phyloP scores from a whole-genome alignment of 2,329 filamentous ascomycete genomes.

The Alternaria arbusti region DNA sequence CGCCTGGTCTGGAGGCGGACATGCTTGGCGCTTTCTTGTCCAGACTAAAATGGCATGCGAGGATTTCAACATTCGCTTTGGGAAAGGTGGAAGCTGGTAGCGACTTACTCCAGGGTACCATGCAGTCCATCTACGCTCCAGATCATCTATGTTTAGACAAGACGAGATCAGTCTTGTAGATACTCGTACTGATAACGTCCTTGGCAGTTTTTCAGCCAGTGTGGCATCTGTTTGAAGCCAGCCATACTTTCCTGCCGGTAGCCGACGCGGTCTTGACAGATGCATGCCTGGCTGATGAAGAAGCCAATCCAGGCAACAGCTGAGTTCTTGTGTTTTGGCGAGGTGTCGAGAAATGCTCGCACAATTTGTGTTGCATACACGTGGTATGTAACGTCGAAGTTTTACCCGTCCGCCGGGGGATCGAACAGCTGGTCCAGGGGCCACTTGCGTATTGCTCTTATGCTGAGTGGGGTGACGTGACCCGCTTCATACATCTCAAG shows the following conservation, averaged over 20 bases:
- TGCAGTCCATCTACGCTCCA: neutral
- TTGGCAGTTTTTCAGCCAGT: neutral
- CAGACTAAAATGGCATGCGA: neutral
- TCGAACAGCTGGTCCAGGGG: conserved; percentile 41
- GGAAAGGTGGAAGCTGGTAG: neutral
- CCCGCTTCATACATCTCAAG: conserved; percentile 90
- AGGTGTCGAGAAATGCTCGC: neutral
- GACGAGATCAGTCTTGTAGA: neutral
- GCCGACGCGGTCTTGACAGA: neutral
- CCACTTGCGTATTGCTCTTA: conserved; percentile 48
- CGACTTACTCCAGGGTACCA: neutral
- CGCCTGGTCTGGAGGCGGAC: conserved; percentile 26
- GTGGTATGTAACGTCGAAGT: neutral
- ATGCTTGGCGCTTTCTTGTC: conserved; percentile 10
- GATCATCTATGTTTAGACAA: conserved; percentile 4
- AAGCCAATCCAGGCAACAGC: neutral
- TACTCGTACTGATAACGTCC: neutral
- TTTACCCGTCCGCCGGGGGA: conserved; percentile 30
- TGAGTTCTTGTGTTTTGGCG: neutral
- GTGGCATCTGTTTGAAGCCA: neutral
- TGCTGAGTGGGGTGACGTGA: conserved; percentile 48
- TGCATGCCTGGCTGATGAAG: neutral
- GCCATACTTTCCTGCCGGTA: neutral
- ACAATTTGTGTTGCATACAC: neutral
- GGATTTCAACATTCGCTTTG: neutral